Base-by-base conservation (phyloP, 78 protist genomes). In the slime mould (Dictyostelium discoideum) region DNA sequence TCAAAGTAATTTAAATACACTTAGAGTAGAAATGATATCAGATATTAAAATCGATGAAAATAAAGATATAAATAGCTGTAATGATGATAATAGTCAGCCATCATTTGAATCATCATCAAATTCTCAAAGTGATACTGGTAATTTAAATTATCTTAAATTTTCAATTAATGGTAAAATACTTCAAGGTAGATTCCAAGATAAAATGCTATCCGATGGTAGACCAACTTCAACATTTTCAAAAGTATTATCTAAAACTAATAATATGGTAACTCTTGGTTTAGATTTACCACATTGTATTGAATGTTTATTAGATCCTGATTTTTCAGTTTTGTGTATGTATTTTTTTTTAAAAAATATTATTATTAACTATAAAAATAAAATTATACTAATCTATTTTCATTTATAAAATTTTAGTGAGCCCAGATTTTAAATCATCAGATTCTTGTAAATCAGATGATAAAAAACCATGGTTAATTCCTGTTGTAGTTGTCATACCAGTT, bases 301-400 rank as follows among this genome's bases (percentile, higher is more conserved):
- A 26, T 80, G 85, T 48, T 5, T 80, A n/a, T 11, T 80, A 3
- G 85, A 80, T 81, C 86, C 86, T 3, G 40, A 39, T 46, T 80
- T 44, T 4, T 80, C 85, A 6, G 77, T 69, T 26, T 24, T 69
- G 4, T 60, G 77, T 69, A 69, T 26, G 77, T 69, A 69, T 24
- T 22, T 26, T 69, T 11, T 11, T 11, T 8, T 26, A 16, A 67
- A n/a, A 6, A 67, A 24, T 67, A 24, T 67, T 67, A 9, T 22
- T 24, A 24, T 67, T n/a, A n/a, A n/a, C n/a, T n/a, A n/a, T n/a
- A n/a, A n/a, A n/a, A n/a, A n/a, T n/a, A n/a, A n/a, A n/a, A n/a
- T n/a, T n/a, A n/a, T n/a, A n/a, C n/a, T n/a, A n/a, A n/a, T n/a
- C n/a, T n/a, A n/a, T n/a, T n/a, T n/a, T n/a, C n/a, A n/a, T 65